Conservation (phyloP, 495 filamentous ascomycete genomes). For the Neurospora tetrasperma region DNA sequence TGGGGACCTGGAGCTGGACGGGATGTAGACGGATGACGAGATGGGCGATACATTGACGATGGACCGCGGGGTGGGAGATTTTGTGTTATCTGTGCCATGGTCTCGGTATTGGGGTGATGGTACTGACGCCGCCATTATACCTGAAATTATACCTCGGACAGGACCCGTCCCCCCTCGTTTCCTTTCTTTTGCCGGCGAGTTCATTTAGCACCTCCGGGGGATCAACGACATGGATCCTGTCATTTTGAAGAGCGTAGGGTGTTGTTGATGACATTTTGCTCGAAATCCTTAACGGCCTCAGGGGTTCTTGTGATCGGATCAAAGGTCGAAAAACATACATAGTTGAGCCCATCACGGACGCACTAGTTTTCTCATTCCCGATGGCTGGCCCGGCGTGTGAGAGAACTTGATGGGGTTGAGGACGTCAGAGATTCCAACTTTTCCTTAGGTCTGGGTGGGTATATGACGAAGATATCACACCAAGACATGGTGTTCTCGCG, state of each 20-base stretch:
- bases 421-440: neutral
- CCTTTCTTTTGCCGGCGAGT: neutral
- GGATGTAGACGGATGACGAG: neutral
- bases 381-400: neutral
- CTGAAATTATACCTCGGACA: neutral
- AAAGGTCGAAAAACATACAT: neutral
- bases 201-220: slow-evolving; percentile 1
- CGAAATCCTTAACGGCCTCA: neutral
- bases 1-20: neutral
- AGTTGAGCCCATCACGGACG: neutral
- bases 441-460: neutral
- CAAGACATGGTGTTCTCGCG: neutral
- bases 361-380: neutral
- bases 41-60: neutral
- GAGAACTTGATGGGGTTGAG: neutral
- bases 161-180: neutral
- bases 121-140: neutral
- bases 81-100: neutral
- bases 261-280: neutral
- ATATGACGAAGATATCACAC: neutral
- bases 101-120: neutral
- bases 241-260: neutral
- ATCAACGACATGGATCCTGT: slow-evolving; percentile 12
- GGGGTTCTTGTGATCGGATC: neutral
- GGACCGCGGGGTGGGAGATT: neutral